Evolutionary conservation across 805 yeast species (phyloP), one percentile per base, ranked within the genome.

Genomic region (Nakazawaea molendinolei): DNA sequence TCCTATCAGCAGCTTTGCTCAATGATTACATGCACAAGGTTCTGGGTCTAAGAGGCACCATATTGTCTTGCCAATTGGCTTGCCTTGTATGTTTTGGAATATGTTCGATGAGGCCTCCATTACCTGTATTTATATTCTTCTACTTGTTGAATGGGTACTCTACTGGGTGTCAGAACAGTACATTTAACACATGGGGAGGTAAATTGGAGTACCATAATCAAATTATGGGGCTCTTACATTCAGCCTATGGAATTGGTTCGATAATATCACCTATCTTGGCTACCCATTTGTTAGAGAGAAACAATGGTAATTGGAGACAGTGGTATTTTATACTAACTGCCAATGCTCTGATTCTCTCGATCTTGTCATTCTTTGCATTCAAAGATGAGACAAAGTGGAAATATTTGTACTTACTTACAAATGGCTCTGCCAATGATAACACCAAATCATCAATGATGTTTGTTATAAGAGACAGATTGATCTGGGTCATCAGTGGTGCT

Each of bases 161-260:
- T 0, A 60, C 63, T 36, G 86, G 86, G 0, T 45, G 69, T 8
- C 46, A 73, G 20, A 85, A 78, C 49, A 73, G 81, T 23, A 56
- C 71, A 12, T 55, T 74, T 47, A 76, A 74, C 44, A 60, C 72
- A 9, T 77, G 74, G 67, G 45, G 70, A 46, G 76, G 76, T 4
- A 51, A 53, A 19, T 52, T 73, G 27, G 58, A 50, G 9, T 69
- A 69, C 43, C 60, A 71, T 5, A 71, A 72, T 50, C 74, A 69
- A 47, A 49, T 73, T 10, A 48, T 73, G 41, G 79, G 78, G 3
- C 49, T 68, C 1, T 50, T 73, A 51, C 79, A 73, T 50, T 69
- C 76, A 0, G 64, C 61, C 43, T 73, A 69, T 44, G 78, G 79
- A 0, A 46, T 72, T 5, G 79, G 79, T 2, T 69, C 76, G 39